Conservation (phyloP, 2,329 filamentous ascomycete genomes). For the Trichoderma lentiforme region DNA sequence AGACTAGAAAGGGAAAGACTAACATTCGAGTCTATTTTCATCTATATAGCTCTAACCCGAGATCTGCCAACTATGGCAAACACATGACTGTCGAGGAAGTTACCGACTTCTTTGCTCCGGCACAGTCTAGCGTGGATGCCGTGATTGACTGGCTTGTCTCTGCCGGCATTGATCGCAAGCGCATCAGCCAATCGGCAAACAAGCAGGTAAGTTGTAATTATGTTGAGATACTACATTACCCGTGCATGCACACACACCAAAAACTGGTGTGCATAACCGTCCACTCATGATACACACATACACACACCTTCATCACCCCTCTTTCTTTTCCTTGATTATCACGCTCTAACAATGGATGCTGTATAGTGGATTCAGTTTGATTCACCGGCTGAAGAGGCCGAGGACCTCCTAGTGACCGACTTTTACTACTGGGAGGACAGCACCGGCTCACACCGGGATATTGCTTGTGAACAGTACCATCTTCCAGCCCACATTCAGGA, state of each 20-base stretch:
- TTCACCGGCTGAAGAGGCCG: slow-evolving; percentile 31
- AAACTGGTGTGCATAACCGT: background rate
- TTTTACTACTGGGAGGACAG: slow-evolving; percentile 49
- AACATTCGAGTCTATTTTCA: background rate
- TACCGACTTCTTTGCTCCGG: slow-evolving; percentile 26
- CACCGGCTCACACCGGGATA: slow-evolving; percentile 25
- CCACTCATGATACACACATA: background rate
- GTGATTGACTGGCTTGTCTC: slow-evolving; percentile 51
- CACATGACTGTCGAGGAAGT: slow-evolving; percentile 11
- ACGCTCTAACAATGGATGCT: background rate
- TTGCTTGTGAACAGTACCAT: slow-evolving; percentile 31
- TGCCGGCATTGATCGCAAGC: slow-evolving; percentile 45
- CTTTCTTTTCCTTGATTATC: background rate
- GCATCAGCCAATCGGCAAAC: slow-evolving; percentile 48
- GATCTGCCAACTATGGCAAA: background rate
- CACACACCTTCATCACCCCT: background rate
- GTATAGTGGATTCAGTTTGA: slow-evolving; percentile 32
- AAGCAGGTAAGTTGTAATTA: slow-evolving; percentile 24
- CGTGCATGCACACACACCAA: background rate
- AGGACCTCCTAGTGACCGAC: slow-evolving; percentile 49
- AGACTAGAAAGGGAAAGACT: background rate
- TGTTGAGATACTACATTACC: background rate
- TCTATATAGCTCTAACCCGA: background rate
- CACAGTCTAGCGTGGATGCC: slow-evolving; percentile 42
- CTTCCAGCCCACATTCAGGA: background rate